Conservation (phyloP, 192 early-diverging fungal genomes). For the Coemansia sp. region DNA sequence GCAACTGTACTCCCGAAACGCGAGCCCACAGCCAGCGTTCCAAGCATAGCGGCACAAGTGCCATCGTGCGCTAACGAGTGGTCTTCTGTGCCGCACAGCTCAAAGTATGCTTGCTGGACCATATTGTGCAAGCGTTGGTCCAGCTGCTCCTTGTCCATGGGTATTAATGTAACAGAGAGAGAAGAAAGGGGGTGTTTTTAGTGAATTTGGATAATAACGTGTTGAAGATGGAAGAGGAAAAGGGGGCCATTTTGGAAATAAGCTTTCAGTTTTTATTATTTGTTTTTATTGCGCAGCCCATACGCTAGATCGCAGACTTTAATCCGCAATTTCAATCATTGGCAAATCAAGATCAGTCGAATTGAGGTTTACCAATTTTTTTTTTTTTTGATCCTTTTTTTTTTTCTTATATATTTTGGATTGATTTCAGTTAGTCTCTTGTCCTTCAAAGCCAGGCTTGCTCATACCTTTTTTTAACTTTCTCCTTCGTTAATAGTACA, state of each 20-base stretch:
- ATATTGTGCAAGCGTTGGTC: constrained; percentile 12
- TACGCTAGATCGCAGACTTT: not conserved
- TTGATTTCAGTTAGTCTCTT: not conserved
- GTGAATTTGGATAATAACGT: too few relatives aligned
- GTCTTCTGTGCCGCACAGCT: constrained; percentile 2
- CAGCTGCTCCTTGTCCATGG: constrained; percentile 2
- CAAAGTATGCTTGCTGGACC: constrained; percentile 28
- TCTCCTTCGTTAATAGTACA: too few relatives aligned
- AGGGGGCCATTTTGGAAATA: too few relatives aligned
- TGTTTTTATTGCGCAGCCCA: not conserved
- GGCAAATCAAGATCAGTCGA: not conserved
- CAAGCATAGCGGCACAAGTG: constrained; percentile 6
- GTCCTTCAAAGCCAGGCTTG: not conserved
- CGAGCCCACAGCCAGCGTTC: not conserved
- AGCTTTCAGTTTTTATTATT: not conserved
- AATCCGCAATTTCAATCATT: not conserved
- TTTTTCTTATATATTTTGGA: not conserved
- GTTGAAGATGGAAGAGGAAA: not conserved
- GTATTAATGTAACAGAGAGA: not conserved
- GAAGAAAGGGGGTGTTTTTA: not conserved
- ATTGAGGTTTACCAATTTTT: not conserved
- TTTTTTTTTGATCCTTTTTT: not conserved
- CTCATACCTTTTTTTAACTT: too few relatives aligned
- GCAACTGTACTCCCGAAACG: not conserved
- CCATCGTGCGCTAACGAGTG: not conserved